Conservation (phyloP, 305 asterid genomes). For the Fraxinus sp. region DNA sequence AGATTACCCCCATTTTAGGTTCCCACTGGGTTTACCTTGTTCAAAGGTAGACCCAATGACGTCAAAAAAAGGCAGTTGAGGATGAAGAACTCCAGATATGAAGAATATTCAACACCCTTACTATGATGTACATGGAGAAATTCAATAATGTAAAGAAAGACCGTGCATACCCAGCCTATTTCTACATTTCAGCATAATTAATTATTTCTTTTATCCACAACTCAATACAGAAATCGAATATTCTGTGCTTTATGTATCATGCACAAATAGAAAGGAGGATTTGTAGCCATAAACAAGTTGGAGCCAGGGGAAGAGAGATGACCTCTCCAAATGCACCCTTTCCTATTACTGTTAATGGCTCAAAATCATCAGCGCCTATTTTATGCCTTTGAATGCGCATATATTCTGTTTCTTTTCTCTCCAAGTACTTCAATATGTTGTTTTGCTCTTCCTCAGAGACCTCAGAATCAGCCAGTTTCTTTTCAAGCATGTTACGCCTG, state of each 20-base stretch:
- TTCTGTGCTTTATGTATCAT: neutral
- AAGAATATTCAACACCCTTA: neutral
- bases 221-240: neutral
- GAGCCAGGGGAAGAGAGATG: conserved; percentile 23
- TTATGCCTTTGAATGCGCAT: conserved; percentile 92
- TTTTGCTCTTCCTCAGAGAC: conserved; percentile 83
- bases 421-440: conserved; percentile 67
- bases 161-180: neutral
- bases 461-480: conserved; percentile 79
- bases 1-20: neutral
- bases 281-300: neutral
- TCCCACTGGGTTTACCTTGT: neutral
- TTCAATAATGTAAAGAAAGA: neutral
- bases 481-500: conserved; percentile 72
- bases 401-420: conserved; percentile 82
- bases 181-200: neutral
- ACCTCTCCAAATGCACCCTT: conserved; percentile 98
- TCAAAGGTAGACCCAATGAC: neutral
- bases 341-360: conserved; percentile 80
- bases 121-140: neutral
- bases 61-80: neutral
- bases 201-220: neutral
- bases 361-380: conserved; percentile 88
- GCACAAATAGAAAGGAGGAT: neutral
- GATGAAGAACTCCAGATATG: neutral